Conservation (phyloP, 169 alveolate species). For the Babesia ovis region DNA sequence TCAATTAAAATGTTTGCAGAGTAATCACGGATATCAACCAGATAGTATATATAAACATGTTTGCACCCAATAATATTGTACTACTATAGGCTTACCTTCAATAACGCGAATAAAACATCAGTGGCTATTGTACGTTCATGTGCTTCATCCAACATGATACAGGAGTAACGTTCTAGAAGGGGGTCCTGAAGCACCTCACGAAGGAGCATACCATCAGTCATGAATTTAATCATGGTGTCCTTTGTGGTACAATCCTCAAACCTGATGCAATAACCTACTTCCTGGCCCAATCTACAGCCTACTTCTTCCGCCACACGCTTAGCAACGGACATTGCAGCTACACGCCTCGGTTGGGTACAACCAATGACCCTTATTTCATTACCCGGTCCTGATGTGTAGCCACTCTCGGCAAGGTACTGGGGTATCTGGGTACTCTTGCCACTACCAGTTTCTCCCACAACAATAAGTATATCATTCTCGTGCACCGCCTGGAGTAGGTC, state of each 20-base stretch:
- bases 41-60: too few species aligned
- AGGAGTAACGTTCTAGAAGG: conserved; percentile 88
- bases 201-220: conserved; percentile 99
- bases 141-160: conserved; percentile 98
- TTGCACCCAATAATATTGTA: neutral
- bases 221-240: conserved; percentile 96
- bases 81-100: conserved; percentile 79
- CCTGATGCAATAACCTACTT: conserved; percentile 94
- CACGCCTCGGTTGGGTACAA: conserved; percentile 99
- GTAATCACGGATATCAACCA: too few species aligned
- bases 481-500: conserved; percentile 90
- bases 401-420: conserved; percentile 93
- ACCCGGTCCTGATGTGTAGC: conserved; percentile 80
- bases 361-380: conserved; percentile 91
- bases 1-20: conserved; percentile 10
- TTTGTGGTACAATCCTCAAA: conserved; percentile 97
- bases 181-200: conserved; percentile 96
- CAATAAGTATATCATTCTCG: conserved; percentile 90
- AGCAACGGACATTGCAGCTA: conserved; percentile 97
- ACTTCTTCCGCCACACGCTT: conserved; percentile 97
- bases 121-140: conserved; percentile 99
- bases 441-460: conserved; percentile 99
- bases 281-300: conserved; percentile 96
- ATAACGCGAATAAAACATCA: conserved; percentile 96
- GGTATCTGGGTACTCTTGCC: conserved; percentile 98